Base-by-base conservation (phyloP, 345 rosid genomes). In the Ceriops zippeliana region DNA sequence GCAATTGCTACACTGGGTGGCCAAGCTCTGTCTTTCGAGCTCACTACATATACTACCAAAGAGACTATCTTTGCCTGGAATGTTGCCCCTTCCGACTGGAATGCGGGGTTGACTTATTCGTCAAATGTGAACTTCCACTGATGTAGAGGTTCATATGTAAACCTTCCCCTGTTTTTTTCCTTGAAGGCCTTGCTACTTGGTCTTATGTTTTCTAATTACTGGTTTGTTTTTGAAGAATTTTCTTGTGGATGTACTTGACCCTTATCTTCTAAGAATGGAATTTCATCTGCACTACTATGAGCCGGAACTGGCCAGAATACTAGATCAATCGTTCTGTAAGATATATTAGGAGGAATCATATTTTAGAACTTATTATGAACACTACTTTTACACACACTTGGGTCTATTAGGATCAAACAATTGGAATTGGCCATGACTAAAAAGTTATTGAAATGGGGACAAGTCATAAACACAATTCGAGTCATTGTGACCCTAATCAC, bases 1-100 rank as follows among this genome's bases (percentile, higher is more conserved):
- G 98, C 97, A 21, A 90, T 93, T 60, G 84, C 98, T 30, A 72
- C 83, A 37, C 84, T 92, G 0, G 66, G 78, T 1, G 93, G 97
- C 26, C 98, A 93, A 66, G 7, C 97, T 59, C 77, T 90, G 31
- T 92, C 98, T 46, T 90, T 92, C 79, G 78, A 79, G 72, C 2
- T 92, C 70, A 82, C 86, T 21, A 90, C 93, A 3, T 85, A 85
- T 70, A 73, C 92, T 2, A 78, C 88, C 56, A 87, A 82, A 71
- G 79, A 87, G 72, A 92, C 89, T 56, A 72, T 90, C 51, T 59
- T 79, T 24, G 84, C 82, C 52, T 80, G 69, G 78, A 84, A 90
- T 69, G 89, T 84, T 26, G 89, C 86, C 63, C 98, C 98, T 42
- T 51, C 87, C 5, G 81, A 79, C 49, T 93, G 98, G 97, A 52